phyloP scores from a whole-genome alignment of 1,284 basidiomycete genomes.

The Cryptococcus jaspeensis region DNA sequence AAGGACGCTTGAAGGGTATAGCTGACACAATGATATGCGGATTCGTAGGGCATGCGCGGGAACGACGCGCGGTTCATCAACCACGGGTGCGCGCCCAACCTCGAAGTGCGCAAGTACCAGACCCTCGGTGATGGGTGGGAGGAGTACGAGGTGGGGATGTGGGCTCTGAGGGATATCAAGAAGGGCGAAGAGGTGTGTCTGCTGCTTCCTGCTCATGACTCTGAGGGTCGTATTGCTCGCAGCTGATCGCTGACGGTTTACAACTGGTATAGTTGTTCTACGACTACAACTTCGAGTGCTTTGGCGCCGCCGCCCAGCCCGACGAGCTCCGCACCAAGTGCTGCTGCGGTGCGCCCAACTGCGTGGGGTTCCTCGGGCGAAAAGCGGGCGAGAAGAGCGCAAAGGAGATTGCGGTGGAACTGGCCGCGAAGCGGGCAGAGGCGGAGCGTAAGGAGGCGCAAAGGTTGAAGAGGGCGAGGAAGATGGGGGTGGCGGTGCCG shows the following conservation, averaged over 20 bases:
- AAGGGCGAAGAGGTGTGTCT: constrained; percentile 51
- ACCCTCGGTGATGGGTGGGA: constrained; percentile 48
- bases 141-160: constrained; percentile 54
- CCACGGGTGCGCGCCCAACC: constrained; percentile 52
- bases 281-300: constrained; percentile 52
- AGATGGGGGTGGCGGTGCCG: no score
- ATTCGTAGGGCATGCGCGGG: constrained; percentile 48
- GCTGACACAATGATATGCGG: background rate
- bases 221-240: background rate
- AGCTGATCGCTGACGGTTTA: background rate
- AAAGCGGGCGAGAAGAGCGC: constrained; percentile 31
- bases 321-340: constrained; percentile 45
- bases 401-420: constrained; percentile 25
- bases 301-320: constrained; percentile 29
- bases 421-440: constrained; percentile 6
- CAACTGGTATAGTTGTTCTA: constrained; percentile 37
- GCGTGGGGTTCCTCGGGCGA: constrained; percentile 49
- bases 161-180: constrained; percentile 51
- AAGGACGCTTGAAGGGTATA: background rate
- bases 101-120: constrained; percentile 50
- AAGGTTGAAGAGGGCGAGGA: background rate
- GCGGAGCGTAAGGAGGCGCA: constrained; percentile 4
- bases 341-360: constrained; percentile 48
- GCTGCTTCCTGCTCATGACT: no score
- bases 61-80: constrained; percentile 56